Conservation (phyloP, 2,329 filamentous ascomycete genomes). For the Westerdykella aurantiaca region DNA sequence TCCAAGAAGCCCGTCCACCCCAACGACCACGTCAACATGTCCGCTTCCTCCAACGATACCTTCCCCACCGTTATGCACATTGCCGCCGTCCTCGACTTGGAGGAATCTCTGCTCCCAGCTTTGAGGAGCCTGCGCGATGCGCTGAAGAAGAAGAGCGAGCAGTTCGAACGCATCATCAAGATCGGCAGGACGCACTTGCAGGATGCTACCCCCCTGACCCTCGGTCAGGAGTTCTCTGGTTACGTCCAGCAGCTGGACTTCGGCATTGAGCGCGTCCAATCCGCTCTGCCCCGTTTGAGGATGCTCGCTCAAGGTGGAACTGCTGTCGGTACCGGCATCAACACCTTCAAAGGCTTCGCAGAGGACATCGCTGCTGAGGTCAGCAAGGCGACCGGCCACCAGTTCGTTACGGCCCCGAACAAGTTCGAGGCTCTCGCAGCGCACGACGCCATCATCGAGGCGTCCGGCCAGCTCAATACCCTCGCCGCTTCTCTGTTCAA, state of each 20-base stretch:
- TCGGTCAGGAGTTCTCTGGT: slow-evolving; percentile 95
- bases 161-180: slow-evolving; percentile 95
- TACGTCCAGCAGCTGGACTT: slow-evolving; percentile 93
- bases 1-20: slow-evolving; percentile 98
- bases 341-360: slow-evolving; percentile 94
- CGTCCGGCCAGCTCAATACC: slow-evolving; percentile 88
- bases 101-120: slow-evolving; percentile 76
- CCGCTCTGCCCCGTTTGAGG: slow-evolving; percentile 73
- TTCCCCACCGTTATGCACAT: slow-evolving; percentile 99
- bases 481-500: slow-evolving; percentile 89
- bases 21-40: slow-evolving; percentile 99
- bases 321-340: slow-evolving; percentile 93
- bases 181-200: slow-evolving; percentile 97
- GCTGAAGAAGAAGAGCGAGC: slow-evolving; percentile 80
- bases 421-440: slow-evolving; percentile 97
- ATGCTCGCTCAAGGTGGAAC: slow-evolving; percentile 92
- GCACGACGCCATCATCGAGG: slow-evolving; percentile 93
- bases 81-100: slow-evolving; percentile 88
- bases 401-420: slow-evolving; percentile 96
- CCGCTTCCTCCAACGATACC: slow-evolving; percentile 96
- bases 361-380: slow-evolving; percentile 90
- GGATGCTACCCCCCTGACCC: slow-evolving; percentile 90
- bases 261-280: slow-evolving; percentile 80
- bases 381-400: slow-evolving; percentile 81
- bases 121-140: slow-evolving; percentile 76